Conservation (phyloP, 208 protist genomes). For the Wallacemonas rigidus region DNA sequence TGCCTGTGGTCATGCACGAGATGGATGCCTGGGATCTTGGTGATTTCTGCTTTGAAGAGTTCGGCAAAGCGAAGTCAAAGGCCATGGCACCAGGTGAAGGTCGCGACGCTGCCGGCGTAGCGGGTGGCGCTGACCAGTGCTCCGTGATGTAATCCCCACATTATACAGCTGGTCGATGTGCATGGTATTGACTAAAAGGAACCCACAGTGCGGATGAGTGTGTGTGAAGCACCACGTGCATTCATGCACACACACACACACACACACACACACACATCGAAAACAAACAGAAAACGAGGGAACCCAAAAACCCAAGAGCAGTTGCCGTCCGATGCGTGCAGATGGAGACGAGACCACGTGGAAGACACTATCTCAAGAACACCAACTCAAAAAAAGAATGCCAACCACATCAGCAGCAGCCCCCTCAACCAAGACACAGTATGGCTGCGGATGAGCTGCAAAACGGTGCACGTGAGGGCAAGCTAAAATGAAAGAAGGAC, state of each 20-base stretch:
- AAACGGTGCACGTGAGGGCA: no score
- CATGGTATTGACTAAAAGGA: no score
- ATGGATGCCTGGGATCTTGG: constrained; percentile 75
- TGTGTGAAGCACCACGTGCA: no score
- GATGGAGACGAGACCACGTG: no score
- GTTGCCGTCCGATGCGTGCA: background rate
- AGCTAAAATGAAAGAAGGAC: no score
- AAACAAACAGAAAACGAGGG: background rate
- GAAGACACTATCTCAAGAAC: no score
- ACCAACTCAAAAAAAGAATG: no score
- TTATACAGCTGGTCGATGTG: no score
- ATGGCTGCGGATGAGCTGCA: no score
- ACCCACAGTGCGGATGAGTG: no score
- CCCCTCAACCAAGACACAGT: no score
- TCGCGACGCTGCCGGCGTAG: constrained; percentile 20
- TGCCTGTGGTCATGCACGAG: constrained; percentile 61
- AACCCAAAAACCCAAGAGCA: background rate
- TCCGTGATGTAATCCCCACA: constrained; percentile 19
- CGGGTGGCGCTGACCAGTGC: constrained; percentile 23
- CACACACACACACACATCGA: constrained; percentile 1
- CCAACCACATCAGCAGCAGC: no score
- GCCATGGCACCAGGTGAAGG: constrained; percentile 5
- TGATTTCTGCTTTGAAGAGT: constrained; percentile 71
- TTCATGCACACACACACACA: background rate
- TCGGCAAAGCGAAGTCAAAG: constrained; percentile 39